Conservation (phyloP, 108 stramenopile species). For the Cyclotella atomus region DNA sequence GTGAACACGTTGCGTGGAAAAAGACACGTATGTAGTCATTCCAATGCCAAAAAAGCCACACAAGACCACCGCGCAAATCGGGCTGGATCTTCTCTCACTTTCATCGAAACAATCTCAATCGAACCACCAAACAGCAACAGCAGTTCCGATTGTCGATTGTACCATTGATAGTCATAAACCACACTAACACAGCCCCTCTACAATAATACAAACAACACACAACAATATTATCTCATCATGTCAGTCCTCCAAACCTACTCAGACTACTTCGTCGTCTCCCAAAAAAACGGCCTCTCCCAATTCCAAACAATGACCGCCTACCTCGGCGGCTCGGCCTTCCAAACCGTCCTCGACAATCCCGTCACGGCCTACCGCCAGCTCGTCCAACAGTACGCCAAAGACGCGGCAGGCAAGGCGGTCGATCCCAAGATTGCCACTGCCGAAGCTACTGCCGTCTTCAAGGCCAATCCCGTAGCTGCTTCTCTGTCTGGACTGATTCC, state of each 20-base stretch:
- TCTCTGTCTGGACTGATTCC: slow-evolving; percentile 82
- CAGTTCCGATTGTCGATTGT: too few species aligned
- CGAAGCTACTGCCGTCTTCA: slow-evolving; percentile 87
- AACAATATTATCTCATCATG: slow-evolving; percentile 16
- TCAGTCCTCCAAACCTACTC: slow-evolving; percentile 47
- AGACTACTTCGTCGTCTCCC: slow-evolving; percentile 83
- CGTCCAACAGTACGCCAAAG: slow-evolving; percentile 94
- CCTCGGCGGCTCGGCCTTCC: slow-evolving; percentile 89
- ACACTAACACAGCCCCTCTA: background rate
- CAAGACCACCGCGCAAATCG: too few species aligned
- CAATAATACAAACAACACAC: background rate
- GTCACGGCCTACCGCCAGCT: slow-evolving; percentile 94
- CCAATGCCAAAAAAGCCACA: too few species aligned
- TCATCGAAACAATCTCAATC: too few species aligned
- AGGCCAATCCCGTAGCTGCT: slow-evolving; percentile 78
- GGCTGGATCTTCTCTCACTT: too few species aligned
- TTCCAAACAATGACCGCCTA: slow-evolving; percentile 92
- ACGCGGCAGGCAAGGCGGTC: slow-evolving; percentile 80
- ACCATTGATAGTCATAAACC: too few species aligned
- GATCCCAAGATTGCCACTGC: slow-evolving; percentile 80
- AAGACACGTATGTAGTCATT: too few species aligned
- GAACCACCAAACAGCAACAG: too few species aligned
- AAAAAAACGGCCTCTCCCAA: slow-evolving; percentile 87
- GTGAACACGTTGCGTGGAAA: too few species aligned
- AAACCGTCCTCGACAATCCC: slow-evolving; percentile 91